Base-by-base conservation (phyloP, 2,329 filamentous ascomycete genomes). In the Tolypocladium paradoxum region DNA sequence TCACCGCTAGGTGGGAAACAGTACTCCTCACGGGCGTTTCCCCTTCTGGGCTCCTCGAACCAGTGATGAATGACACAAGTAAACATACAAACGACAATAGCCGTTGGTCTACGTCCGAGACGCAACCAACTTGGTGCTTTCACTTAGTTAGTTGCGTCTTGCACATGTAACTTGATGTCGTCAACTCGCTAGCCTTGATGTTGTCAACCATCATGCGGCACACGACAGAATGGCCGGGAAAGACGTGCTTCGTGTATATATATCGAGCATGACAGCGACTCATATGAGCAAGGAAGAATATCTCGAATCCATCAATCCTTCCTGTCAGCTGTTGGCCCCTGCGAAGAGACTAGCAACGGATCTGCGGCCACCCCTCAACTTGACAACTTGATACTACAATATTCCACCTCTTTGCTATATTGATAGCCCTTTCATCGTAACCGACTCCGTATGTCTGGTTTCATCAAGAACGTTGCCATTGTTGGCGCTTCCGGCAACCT, bases 381-480 rank as follows among this genome's bases (percentile, higher is more conserved):
- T 24, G 22, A 27, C 22, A 24, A 24, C 40, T 29, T 8, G 9
- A 9, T 27, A 8, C 7, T 45, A 12, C 14, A 27, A 7, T 9
- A 27, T 5, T 31, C 43, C 12, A 2, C 18, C 16, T 12, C 1
- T 4, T 46, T 45, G 33, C 27, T 7, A n/a, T 12, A 18, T 31
- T 31, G 6, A 47, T 12, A 9, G 16, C 43, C 18, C 4, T 2
- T 5, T 11, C 5, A 5, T 37, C 3, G 4, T 20, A 37, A 20
- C n/a, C 36, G 5, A 37, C 38, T 35, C 49, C 58, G 1, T 24
- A 68, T 68, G 65, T 62, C 67, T 40, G 16, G 63, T 48, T 4
- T 58, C 24, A 60, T 71, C 54, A 69, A 68, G 56, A 74, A 68
- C 56, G 63, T 74, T 43, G 65, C 65, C 14, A 48, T 74, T 9